phyloP scores from a whole-genome alignment of 768 basidiomycete genomes.

The Lactarius trivialis region DNA sequence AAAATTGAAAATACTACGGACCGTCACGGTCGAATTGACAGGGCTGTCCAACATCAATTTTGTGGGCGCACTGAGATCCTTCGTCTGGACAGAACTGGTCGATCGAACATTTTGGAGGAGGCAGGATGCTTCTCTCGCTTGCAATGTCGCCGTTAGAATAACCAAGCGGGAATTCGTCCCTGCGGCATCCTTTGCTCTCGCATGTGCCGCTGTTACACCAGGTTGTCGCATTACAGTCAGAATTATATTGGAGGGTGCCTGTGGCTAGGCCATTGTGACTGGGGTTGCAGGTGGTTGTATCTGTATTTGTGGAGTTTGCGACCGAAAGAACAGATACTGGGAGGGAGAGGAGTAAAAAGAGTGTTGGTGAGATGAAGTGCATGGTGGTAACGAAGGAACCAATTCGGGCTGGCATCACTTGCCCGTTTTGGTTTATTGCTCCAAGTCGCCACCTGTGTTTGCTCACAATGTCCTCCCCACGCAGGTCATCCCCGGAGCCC shows the following conservation, averaged over 20 bases:
- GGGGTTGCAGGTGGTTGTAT: slow-evolving; percentile 44
- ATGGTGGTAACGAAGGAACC: slow-evolving; percentile 18
- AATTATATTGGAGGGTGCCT: slow-evolving; percentile 74
- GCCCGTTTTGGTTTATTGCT: not conserved
- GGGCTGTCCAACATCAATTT: slow-evolving; percentile 53
- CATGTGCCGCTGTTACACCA: slow-evolving; percentile 61
- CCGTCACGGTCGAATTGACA: slow-evolving; percentile 90
- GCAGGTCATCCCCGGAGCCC: slow-evolving; percentile 4
- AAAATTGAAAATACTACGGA: slow-evolving; percentile 30
- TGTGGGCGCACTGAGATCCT: slow-evolving; percentile 55
- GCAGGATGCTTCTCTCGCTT: slow-evolving; percentile 23
- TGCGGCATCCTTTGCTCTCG: slow-evolving; percentile 60
- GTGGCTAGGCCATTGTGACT: slow-evolving; percentile 60
- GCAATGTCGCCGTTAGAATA: slow-evolving; percentile 33
- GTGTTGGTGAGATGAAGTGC: slow-evolving; percentile 37
- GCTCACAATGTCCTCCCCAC: slow-evolving; percentile 9
- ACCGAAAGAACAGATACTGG: slow-evolving; percentile 19
- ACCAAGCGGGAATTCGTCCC: slow-evolving; percentile 73
- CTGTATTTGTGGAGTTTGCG: slow-evolving; percentile 33
- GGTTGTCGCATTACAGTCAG: slow-evolving; percentile 65
- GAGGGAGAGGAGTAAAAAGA: slow-evolving; percentile 45
- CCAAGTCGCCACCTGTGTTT: not conserved
- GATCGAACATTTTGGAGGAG: slow-evolving; percentile 55
- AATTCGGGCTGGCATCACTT: not conserved
- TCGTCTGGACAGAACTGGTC: slow-evolving; percentile 84